Base-by-base conservation (phyloP, 441 rosid species). In the Erodium texanum region DNA sequence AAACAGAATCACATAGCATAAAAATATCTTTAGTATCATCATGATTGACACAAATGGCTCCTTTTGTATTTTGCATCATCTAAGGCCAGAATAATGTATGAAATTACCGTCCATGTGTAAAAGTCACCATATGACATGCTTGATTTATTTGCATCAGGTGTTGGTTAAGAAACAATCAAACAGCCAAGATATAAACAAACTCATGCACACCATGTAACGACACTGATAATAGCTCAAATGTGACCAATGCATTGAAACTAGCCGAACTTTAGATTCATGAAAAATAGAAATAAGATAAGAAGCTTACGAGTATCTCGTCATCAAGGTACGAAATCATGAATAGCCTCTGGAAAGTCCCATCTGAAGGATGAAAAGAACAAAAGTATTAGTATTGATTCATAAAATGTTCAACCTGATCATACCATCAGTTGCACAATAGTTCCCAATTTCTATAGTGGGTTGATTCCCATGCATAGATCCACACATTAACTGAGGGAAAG, bases 251-350 rank as follows among this genome's bases (percentile, higher is more conserved):
- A 56, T 20, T 56, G 62, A 56, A 9, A 22, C 62, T 22, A 9
- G 19, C 8, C 24, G 10, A 56, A 56, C 12, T 56, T 22, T 20
- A 56, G 14, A 19, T 56, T 8, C 24, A 56, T 56, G 62, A 3
- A 22, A 56, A 56, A 56, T 22, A 56, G 62, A 56, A 56, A 56
- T 22, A 56, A 36, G 29, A 11, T 19, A 15, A 16, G 15, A 67
- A 69, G 81, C 96, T 88, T 81, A 93, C 98, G 71, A 93, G 89
- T 82, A 88, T 88, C 86, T 92, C 98, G 50, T 88, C 97, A 62
- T 92, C 98, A 62, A 92, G 89, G 82, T 90, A 90, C 68, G 98
- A 88, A 71, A 92, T 92, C 95, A 89, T 85, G 82, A 92, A 92
- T 68, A 88, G 86, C 74, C 98, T 87, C 78, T 88, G 89, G 64